These are phyloP conservation scores for Fomitiporia mediterranea DNA, from an alignment of 1,284 basidiomycete species.

Conservation along the genomic window DNA sequence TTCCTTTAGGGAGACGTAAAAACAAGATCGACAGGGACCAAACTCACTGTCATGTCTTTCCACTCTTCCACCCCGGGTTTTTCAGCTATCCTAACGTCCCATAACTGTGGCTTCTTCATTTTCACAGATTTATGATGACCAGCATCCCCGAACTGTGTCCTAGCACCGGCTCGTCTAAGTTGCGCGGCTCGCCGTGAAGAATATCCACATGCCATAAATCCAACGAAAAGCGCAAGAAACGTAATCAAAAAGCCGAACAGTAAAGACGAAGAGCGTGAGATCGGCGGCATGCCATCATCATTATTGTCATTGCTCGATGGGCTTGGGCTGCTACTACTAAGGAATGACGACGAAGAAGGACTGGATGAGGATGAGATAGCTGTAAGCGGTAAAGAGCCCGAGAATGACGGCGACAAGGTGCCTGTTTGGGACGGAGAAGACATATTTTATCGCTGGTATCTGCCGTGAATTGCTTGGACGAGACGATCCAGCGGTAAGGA, in stretches of 20 bases:
- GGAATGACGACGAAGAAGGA: not conserved
- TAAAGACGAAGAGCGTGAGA: constrained; percentile 24
- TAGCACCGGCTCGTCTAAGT: not conserved
- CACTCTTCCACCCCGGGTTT: constrained; percentile 3
- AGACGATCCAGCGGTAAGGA: not conserved
- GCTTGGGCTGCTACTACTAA: too few species aligned
- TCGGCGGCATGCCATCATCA: not conserved
- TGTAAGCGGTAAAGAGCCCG: not conserved
- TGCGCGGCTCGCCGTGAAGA: constrained; percentile 35
- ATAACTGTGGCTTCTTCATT: constrained; percentile 7
- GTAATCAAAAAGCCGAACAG: constrained; percentile 59
- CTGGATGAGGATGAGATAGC: not conserved
- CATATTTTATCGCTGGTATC: too few species aligned
- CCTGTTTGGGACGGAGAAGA: not conserved
- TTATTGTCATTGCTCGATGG: not conserved
- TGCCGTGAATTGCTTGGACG: not conserved
- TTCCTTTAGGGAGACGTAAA: too few species aligned
- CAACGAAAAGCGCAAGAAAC: constrained; percentile 51
- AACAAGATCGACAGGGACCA: not conserved
- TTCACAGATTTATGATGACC: not conserved
- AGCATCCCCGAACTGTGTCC: not conserved
- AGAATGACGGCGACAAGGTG: not conserved
- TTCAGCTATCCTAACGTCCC: constrained; percentile 14
- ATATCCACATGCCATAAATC: constrained; percentile 54
- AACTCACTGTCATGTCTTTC: constrained; percentile 16